Base-by-base conservation (phyloP, 768 basidiomycete species). In the Kwoniella dendrophila region DNA sequence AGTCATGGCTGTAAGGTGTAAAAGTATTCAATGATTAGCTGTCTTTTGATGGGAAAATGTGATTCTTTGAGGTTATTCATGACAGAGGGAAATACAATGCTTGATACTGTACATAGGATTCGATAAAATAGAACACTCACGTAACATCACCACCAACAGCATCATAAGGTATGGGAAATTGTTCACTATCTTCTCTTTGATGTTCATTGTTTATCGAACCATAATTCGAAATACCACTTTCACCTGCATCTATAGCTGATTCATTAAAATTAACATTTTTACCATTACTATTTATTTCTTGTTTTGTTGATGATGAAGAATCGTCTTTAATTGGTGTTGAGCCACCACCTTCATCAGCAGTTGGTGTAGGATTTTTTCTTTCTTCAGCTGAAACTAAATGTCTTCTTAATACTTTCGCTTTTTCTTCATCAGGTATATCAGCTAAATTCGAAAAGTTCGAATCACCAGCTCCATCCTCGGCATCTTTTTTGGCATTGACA, bases 141-240 rank as follows among this genome's bases (percentile, higher is more conserved):
- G 93, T 96, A 63, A 94, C 86, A 74, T 96, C 93, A 27, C 89
- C 92, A 32, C 93, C 93, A 18, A 85, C 87, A 3, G 89, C 87
- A 79, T 91, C 82, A 75, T 91, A 95, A 0, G 89, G 89, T 44
- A 95, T 87, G n/a, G 90, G 88, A 72, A 95, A 96, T 1, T 85
- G 80, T 56, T 91, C 90, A 0, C 85, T 81, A 33, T 84, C 83
- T 56, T 87, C 84, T 38, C 77, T 40, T 59, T 75, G 34, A 73
- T 65, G 69, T 20, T 33, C 20, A 47, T 56, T 4, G n/a, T n/a
- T n/a, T n/a, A n/a, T n/a, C n/a, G n/a, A n/a, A 58, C 62, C 16
- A 64, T 63, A 55, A 53, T 59, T 20, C 66, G 53, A 56, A 63
- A 43, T 14, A n/a, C 62, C 62, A 40, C 57, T 59, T 4, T 50